Base-by-base conservation (phyloP, 331 rosid species). In the Phaseolus coccineus region DNA sequence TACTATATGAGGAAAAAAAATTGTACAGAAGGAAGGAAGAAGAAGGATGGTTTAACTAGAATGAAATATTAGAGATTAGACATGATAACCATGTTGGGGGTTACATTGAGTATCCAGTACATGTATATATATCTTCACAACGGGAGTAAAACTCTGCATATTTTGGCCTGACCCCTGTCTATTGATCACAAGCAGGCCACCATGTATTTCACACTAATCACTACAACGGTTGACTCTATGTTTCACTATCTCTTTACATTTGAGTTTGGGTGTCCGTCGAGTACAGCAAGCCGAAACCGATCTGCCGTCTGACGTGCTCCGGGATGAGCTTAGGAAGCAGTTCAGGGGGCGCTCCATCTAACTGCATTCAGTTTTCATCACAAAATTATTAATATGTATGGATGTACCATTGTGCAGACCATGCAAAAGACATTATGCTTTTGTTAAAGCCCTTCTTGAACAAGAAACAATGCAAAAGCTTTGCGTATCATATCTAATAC, bases 241-340 rank as follows among this genome's bases (percentile, higher is more conserved):
- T 82, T 69, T 69, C 85, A 65, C 56, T 71, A 55, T 76, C 79
- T 75, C 89, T 88, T 70, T 76, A 86, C 79, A 77, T 81, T 83
- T 88, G 69, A 16, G 27, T 62, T 62, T 61, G 89, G 69, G 89
- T 87, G 67, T 92, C 87, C 62, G 74, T 82, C 37, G 93, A 87
- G 71, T 77, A 87, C 7, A 87, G 84, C 63, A 89, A 80, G 80
- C 87, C 73, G 3, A 82, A 84, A 71, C 89, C 90, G 24, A 56
- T 47, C 83, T 87, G 96, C 88, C 92, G 90, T 92, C 97, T 87
- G n/a, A 88, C 64, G 42, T 95, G 94, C 85, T 91, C 99, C 10
- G 99, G 99, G 83, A 91, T 87, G 62, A 95, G 96, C 88, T 85
- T 89, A 68, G 78, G 82, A 80, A 95, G 87, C 87, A 93, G 82